phyloP scores from a whole-genome alignment of 2,329 filamentous ascomycete species.

The Immersiporthe knoxdaviesiana region DNA sequence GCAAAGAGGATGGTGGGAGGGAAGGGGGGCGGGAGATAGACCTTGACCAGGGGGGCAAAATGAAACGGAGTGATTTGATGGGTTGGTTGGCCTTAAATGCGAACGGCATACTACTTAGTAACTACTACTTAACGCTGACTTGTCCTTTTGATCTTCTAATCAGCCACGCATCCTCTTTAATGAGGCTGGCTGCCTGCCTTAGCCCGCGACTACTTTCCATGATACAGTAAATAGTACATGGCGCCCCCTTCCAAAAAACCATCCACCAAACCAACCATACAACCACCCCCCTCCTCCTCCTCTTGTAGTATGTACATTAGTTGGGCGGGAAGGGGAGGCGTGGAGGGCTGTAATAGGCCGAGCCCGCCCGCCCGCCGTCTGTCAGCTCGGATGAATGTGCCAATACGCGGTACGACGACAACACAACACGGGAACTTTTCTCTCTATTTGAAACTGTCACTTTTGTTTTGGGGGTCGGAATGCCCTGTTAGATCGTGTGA shows the following conservation, averaged over 20 bases:
- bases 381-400: conserved; percentile 1
- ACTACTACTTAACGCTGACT: not conserved
- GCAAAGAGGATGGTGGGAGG: too few species aligned
- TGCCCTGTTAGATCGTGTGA: not conserved
- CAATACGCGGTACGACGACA: conserved; percentile 2
- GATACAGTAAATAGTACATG: not conserved
- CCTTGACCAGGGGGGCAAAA: not conserved
- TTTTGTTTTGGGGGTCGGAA: not conserved
- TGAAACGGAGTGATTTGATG: not conserved
- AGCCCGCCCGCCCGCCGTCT: not conserved
- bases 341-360: not conserved
- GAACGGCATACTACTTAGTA: too few species aligned
- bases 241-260: too few species aligned
- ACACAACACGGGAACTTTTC: conserved; percentile 2
- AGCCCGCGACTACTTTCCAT: not conserved
- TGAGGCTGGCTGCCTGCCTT: not conserved
- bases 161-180: not conserved
- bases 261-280: too few species aligned
- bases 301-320: too few species aligned
- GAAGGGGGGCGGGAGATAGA: not conserved
- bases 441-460: not conserved
- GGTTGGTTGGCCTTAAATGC: not conserved
- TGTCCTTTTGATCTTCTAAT: not conserved
- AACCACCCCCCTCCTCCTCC: too few species aligned
- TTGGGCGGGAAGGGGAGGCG: too few species aligned